These are phyloP conservation scores for Coleophoma crateriformis DNA, from an alignment of 2,329 filamentous ascomycete genomes.

Conservation along the genomic window DNA sequence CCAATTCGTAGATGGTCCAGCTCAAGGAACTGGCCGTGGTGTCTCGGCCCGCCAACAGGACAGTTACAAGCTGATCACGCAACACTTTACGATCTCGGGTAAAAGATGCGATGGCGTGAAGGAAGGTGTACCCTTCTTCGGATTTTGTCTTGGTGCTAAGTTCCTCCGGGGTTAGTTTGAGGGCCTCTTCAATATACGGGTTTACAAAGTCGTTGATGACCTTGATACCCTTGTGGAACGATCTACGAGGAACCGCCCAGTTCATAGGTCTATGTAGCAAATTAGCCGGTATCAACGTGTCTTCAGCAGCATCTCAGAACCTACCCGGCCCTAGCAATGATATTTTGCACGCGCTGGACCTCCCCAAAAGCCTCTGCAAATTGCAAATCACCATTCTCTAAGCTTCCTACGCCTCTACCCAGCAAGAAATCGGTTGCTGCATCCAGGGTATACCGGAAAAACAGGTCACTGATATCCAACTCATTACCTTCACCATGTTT, in stretches of 20 bases:
- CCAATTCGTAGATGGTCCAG: conserved; percentile 79
- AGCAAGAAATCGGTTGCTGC: conserved; percentile 83
- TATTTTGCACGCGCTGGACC: conserved; percentile 68
- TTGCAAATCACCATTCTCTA: conserved; percentile 47
- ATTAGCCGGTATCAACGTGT: background rate
- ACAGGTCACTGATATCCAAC: conserved; percentile 68
- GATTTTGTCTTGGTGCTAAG: conserved; percentile 68
- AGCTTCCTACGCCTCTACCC: conserved; percentile 64
- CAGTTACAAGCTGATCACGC: conserved; percentile 77
- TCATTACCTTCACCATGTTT: conserved; percentile 52
- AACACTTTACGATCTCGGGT: conserved; percentile 68
- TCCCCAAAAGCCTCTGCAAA: conserved; percentile 82
- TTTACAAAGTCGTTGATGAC: conserved; percentile 73
- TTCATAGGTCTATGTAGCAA: conserved; percentile 46
- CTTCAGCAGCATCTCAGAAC: conserved; percentile 9
- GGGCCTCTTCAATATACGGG: conserved; percentile 69
- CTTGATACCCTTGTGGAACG: conserved; percentile 59
- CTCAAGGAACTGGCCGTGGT: conserved; percentile 79
- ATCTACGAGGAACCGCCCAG: conserved; percentile 53
- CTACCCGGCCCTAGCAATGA: conserved; percentile 58
- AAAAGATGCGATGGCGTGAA: conserved; percentile 77
- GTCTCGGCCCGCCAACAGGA: conserved; percentile 81
- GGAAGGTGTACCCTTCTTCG: conserved; percentile 73
- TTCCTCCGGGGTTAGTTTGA: conserved; percentile 65
- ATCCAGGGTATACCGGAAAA: conserved; percentile 83